phyloP scores from a whole-genome alignment of 139 green algal genomes.

The Nannochloris sp. region DNA sequence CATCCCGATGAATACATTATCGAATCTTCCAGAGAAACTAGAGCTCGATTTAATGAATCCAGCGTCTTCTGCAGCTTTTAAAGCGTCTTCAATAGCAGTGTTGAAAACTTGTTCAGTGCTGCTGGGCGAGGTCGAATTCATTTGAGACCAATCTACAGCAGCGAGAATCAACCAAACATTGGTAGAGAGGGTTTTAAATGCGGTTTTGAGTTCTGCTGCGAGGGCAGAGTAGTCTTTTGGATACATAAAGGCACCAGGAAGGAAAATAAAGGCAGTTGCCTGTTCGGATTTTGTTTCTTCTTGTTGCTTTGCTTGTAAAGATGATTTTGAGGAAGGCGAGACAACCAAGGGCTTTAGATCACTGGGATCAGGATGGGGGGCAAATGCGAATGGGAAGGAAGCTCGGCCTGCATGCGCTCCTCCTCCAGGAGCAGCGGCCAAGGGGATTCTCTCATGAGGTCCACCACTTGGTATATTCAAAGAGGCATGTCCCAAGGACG shows the following conservation, averaged over 20 bases:
- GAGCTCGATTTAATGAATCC: background rate
- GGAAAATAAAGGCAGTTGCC: background rate
- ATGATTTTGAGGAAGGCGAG: too few relatives aligned
- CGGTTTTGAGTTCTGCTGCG: background rate
- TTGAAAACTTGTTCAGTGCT: background rate
- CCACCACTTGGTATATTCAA: too few relatives aligned
- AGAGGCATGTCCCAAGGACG: too few relatives aligned
- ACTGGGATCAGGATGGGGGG: background rate
- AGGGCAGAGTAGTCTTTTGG: constrained; percentile 16
- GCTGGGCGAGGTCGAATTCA: background rate
- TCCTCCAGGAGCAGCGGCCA: background rate
- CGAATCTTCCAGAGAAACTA: background rate
- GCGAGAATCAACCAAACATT: constrained; percentile 4
- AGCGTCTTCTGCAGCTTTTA: background rate
- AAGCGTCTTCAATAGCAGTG: background rate
- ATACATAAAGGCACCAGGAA: background rate
- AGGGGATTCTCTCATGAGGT: background rate
- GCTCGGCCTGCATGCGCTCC: background rate
- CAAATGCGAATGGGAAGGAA: background rate
- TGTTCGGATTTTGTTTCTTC: background rate
- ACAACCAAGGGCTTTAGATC: background rate
- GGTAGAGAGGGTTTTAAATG: background rate
- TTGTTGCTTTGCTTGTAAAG: background rate
- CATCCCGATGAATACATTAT: constrained; percentile 19
- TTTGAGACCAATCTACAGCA: background rate